Conservation (phyloP, 805 yeast species). For the Grigorovia transvaalensis region DNA sequence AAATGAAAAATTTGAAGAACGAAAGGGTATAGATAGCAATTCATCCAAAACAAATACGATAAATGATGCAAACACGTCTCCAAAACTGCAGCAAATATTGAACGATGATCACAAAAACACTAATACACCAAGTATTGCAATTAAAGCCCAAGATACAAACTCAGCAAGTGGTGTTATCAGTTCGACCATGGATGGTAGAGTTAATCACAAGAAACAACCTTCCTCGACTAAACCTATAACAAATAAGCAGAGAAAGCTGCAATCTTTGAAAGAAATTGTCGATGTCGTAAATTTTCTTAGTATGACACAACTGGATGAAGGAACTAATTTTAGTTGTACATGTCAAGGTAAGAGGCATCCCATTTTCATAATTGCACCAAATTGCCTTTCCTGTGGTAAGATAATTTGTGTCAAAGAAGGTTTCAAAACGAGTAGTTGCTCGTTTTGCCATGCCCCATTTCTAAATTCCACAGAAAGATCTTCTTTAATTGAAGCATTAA, state of each 20-base stretch:
- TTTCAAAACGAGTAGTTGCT: conserved; percentile 61
- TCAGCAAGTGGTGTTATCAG: no score
- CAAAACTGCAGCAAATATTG: no score
- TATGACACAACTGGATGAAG: conserved; percentile 18
- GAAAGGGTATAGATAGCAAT: neutral
- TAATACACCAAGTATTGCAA: neutral
- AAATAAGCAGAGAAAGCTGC: conserved; percentile 35
- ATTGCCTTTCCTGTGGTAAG: conserved; percentile 89
- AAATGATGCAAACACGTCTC: no score
- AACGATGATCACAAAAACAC: no score
- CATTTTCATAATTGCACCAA: conserved; percentile 80
- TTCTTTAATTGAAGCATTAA: conserved; percentile 44
- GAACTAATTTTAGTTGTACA: conserved; percentile 40
- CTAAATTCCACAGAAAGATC: conserved; percentile 51
- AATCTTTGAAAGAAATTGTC: conserved; percentile 54
- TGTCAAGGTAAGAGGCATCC: conserved; percentile 89
- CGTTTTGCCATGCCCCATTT: conserved; percentile 64
- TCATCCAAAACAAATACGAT: neutral
- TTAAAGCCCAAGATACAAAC: neutral
- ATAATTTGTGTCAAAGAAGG: conserved; percentile 89
- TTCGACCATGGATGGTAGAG: no score
- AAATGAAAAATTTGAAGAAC: no score
- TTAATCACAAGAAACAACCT: no score
- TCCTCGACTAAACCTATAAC: no score
- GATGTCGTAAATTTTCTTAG: conserved; percentile 49